Base-by-base conservation (phyloP, 306 rosid genomes). In the Vigna unguiculata region DNA sequence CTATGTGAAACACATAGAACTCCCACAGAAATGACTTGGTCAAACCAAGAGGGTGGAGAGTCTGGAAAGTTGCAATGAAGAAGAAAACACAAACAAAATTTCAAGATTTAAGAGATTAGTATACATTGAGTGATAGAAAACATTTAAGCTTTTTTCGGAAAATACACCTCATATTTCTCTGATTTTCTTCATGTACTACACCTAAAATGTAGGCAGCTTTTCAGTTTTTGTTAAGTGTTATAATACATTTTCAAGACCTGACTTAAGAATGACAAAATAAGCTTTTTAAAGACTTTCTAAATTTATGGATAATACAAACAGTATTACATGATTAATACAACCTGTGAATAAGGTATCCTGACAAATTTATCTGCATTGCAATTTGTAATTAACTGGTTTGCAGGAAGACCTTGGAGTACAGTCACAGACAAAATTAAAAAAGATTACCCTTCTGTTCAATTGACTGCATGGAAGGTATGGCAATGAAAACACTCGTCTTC, bases 381-480 rank as follows among this genome's bases (percentile, higher is more conserved):
- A n/a, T n/a, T 41, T 9, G 65, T 34, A 76, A 69, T 63, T 47
- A 72, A 78, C 59, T 80, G 73, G 58, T 71, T 74, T 84, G 70
- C 88, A 94, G 97, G 98, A 49, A 87, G 97, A 78, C 85, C 92
- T 54, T 94, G 91, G 97, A 82, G 68, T 83, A 54, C 67, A 55
- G 95, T 84, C 53, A 84, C 63, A 71, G 83, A 64, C 28, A 94
- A 94, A 79, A 88, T 91, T 63, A 51, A 84, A 78, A 87, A 74
- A 30, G 93, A 91, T 85, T 94, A 88, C 80, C 97, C 96, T 21
- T 79, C 89, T 17, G 71, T 94, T 85, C 98, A 94, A 66, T 72
- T 91, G 86, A 84, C 90, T 45, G 97, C 98, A 10, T 94, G 98
- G 98, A 92, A 89, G 96, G 98, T 91, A 88, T 60, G 75, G 2